Evolutionary conservation across 495 filamentous ascomycete species (phyloP).

Genomic region (Bryoglossum gracile): DNA sequence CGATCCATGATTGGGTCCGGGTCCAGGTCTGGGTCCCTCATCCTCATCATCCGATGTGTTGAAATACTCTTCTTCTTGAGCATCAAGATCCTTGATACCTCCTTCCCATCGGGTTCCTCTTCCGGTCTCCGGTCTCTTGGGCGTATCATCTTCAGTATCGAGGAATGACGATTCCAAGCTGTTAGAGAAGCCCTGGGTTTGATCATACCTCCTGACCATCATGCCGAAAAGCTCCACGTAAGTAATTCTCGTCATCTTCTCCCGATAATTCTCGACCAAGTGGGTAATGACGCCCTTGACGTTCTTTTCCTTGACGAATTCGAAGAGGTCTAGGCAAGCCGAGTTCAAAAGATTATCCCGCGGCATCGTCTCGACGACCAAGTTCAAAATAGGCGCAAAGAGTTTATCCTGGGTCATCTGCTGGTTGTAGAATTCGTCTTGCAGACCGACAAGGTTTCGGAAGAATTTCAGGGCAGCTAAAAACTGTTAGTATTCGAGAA

Average conservation of each 20-base stretch:
- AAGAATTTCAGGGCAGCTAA: slow-evolving; percentile 91
- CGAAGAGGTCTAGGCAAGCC: slow-evolving; percentile 93
- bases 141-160: slow-evolving; percentile 41
- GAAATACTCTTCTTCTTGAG: slow-evolving; percentile 89
- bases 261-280: slow-evolving; percentile 81
- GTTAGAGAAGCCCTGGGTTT: slow-evolving; percentile 59
- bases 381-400: slow-evolving; percentile 81
- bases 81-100: slow-evolving; percentile 75
- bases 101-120: slow-evolving; percentile 58
- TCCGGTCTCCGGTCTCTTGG: slow-evolving; percentile 49
- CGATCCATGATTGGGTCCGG: slow-evolving; percentile 23
- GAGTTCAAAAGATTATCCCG: slow-evolving; percentile 95
- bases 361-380: slow-evolving; percentile 84
- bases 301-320: slow-evolving; percentile 79
- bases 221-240: slow-evolving; percentile 83
- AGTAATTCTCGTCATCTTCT: slow-evolving; percentile 66
- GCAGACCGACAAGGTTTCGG: slow-evolving; percentile 73
- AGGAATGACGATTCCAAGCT: slow-evolving; percentile 47
- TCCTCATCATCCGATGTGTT: slow-evolving; percentile 85
- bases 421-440: slow-evolving; percentile 88
- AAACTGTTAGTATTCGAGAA: slow-evolving; percentile 6
- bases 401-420: slow-evolving; percentile 78
- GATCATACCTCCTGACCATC: slow-evolving; percentile 72
- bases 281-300: slow-evolving; percentile 77
- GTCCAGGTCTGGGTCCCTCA: slow-evolving; percentile 37